A percentile compares a stretch with the other conserved stretches of the same genome.
phyloP scores from a whole-genome alignment of 2,329 filamentous ascomycete genomes.

The Epichloe festucae region DNA sequence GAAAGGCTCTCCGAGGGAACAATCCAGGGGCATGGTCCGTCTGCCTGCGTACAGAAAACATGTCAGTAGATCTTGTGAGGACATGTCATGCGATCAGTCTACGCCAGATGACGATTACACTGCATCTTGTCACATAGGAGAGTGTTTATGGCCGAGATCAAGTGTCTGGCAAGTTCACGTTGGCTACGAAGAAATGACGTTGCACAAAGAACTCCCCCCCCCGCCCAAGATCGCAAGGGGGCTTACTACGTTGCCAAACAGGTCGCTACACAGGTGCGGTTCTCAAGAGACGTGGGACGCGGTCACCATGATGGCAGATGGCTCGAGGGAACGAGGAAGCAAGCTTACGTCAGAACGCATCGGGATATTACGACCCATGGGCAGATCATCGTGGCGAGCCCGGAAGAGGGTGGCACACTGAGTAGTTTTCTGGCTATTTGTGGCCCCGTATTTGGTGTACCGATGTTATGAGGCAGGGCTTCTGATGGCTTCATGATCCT shows the following conservation, averaged over 20 bases:
- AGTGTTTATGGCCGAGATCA: background rate
- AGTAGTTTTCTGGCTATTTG: background rate
- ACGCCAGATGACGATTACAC: constrained; percentile 1
- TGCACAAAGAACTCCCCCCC: background rate
- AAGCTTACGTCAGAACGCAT: background rate
- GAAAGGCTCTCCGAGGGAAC: too few species aligned
- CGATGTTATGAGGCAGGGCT: background rate
- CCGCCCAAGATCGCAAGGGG: background rate
- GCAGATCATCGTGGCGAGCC: background rate
- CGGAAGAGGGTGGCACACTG: background rate
- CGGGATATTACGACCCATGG: background rate
- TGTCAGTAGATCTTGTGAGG: background rate
- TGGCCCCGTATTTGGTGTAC: background rate
- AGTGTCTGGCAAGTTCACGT: background rate
- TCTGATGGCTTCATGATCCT: background rate
- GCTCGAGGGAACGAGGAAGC: background rate
- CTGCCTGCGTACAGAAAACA: background rate
- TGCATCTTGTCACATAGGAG: background rate
- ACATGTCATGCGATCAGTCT: constrained; percentile 1
- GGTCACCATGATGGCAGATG: background rate
- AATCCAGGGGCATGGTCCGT: background rate
- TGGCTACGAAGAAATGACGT: background rate
- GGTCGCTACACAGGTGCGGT: background rate
- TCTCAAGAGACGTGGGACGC: background rate
- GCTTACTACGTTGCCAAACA: background rate